phyloP scores from a whole-genome alignment of 2,329 filamentous ascomycete species.

The Cladophialophora bantiana region DNA sequence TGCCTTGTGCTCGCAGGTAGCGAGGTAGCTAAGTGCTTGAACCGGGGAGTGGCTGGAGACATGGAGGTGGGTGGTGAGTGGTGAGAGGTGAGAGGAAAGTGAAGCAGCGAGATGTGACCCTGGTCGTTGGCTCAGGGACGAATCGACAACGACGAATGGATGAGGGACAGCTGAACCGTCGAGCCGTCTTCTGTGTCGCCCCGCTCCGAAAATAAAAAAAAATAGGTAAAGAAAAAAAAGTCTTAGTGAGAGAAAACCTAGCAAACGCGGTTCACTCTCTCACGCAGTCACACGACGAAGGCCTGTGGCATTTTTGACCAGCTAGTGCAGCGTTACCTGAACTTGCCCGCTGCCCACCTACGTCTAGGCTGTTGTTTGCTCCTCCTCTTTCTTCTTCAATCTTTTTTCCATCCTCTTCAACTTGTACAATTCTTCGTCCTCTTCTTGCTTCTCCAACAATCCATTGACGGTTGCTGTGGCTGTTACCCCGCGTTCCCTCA shows the following conservation, averaged over 20 bases:
- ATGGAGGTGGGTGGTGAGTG: not conserved
- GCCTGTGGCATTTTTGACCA: slow-evolving; percentile 3
- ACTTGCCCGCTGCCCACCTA: slow-evolving; percentile 15
- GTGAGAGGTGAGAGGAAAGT: not conserved
- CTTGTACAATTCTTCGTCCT: slow-evolving; percentile 12
- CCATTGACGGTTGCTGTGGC: slow-evolving; percentile 16
- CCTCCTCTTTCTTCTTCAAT: not conserved
- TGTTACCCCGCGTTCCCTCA: slow-evolving; percentile 26
- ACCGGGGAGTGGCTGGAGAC: not conserved
- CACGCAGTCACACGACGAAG: slow-evolving; percentile 25
- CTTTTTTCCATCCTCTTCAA: slow-evolving; percentile 4
- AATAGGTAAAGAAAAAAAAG: slow-evolving; percentile 9
- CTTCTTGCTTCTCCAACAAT: slow-evolving; percentile 12
- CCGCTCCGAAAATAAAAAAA: slow-evolving; percentile 5
- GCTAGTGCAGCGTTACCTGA: slow-evolving; percentile 8
- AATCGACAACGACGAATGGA: slow-evolving; percentile 13
- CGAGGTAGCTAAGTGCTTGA: not conserved
- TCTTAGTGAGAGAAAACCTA: slow-evolving; percentile 11
- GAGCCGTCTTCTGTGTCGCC: not conserved
- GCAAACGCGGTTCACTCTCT: slow-evolving; percentile 9
- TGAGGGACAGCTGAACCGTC: slow-evolving; percentile 4
- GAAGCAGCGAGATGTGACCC: slow-evolving; percentile 10
- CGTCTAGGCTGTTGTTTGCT: not conserved
- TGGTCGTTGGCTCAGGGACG: slow-evolving; percentile 10
- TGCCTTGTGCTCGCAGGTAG: not conserved